phyloP scores from a whole-genome alignment of 139 green algal genomes.

The Dunaliella sp. region DNA sequence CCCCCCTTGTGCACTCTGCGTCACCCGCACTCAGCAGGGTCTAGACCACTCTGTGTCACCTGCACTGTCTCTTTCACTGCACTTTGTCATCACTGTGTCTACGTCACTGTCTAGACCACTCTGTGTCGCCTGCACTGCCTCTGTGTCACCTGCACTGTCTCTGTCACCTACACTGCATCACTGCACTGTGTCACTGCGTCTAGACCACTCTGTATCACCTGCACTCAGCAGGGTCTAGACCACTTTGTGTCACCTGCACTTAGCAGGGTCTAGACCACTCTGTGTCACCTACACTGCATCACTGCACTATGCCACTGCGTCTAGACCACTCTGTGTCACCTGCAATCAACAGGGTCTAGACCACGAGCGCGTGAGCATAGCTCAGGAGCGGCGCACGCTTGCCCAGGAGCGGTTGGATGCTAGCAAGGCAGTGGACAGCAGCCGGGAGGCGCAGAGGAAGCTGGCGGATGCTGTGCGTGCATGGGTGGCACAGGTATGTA shows the following conservation, averaged over 20 bases:
- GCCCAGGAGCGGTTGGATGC: constrained; percentile 31
- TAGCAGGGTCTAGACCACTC: neutral
- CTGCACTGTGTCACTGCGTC: too few relatives aligned
- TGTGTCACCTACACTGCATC: too few relatives aligned
- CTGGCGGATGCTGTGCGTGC: constrained; percentile 33
- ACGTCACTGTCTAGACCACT: too few relatives aligned
- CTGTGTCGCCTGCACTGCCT: too few relatives aligned
- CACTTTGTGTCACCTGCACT: neutral
- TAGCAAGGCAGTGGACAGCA: constrained; percentile 21
- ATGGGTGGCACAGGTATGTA: constrained; percentile 23
- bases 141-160: too few relatives aligned
- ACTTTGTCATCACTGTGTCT: too few relatives aligned
- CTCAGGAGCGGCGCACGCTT: constrained; percentile 35
- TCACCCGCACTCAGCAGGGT: too few relatives aligned
- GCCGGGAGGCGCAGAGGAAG: constrained; percentile 20
- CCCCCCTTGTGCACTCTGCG: too few relatives aligned
- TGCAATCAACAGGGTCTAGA: constrained; percentile 26
- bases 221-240: neutral
- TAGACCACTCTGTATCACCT: too few relatives aligned
- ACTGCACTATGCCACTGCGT: too few relatives aligned
- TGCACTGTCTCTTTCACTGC: neutral
- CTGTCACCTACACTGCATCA: too few relatives aligned
- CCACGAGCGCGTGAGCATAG: constrained; percentile 33
- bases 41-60: neutral
- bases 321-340: neutral